Evolutionary conservation across 1,284 basidiomycete genomes (phyloP).

Genomic region (Bjerkandera adusta): DNA sequence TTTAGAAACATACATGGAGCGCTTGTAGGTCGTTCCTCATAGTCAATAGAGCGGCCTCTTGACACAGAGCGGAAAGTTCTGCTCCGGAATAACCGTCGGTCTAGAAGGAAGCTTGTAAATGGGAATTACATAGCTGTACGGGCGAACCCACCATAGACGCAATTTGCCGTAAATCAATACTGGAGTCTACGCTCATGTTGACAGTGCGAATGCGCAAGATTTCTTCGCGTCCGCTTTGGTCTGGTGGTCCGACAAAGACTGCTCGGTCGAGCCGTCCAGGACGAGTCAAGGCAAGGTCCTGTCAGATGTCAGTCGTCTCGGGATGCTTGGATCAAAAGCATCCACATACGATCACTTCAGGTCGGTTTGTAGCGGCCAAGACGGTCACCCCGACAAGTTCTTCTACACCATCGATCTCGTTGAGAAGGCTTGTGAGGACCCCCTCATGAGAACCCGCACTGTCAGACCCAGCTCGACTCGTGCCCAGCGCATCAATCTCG

Average conservation of each 20-base stretch:
- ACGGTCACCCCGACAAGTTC: constrained; percentile 91
- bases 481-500: constrained; percentile 94
- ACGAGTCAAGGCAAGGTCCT: constrained; percentile 95
- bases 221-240: constrained; percentile 74
- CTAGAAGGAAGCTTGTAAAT: constrained; percentile 39
- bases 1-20: constrained; percentile 53
- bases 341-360: constrained; percentile 86
- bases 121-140: too few species aligned
- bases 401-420: constrained; percentile 99
- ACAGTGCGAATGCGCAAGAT: constrained; percentile 79
- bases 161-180: constrained; percentile 68
- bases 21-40: constrained; percentile 87
- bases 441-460: constrained; percentile 73
- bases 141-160: constrained; percentile 58
- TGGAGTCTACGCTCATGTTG: constrained; percentile 79
- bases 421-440: constrained; percentile 90
- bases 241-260: constrained; percentile 92
- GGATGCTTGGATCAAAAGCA: not conserved
- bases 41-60: constrained; percentile 91
- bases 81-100: constrained; percentile 96
- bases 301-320: not conserved
- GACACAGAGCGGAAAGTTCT: constrained; percentile 89
- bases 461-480: constrained; percentile 68
- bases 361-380: constrained; percentile 95
- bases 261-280: constrained; percentile 96